Base-by-base conservation (phyloP, 371 early-diverging fungal genomes). In the Zopfochytrium polystomum region DNA sequence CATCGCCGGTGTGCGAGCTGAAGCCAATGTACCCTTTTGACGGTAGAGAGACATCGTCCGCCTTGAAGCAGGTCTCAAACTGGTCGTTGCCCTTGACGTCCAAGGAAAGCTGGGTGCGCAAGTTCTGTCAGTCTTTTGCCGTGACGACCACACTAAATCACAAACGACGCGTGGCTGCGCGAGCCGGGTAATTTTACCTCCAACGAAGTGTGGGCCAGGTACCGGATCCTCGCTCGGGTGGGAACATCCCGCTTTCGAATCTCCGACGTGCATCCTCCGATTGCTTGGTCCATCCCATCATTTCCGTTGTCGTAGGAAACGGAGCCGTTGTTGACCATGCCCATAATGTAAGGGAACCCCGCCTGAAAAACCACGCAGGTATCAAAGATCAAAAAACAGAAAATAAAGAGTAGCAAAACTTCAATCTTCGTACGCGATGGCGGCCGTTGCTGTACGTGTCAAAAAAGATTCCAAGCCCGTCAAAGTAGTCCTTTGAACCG, bases 401-500 rank as follows among this genome's bases (percentile, higher is more conserved):
- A 63, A 32, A 0, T 1, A 7, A 55, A 31, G n/a, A 35, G 30
- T 23, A 7, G 7, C 30, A 33, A 44, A 33, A 29, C n/a, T n/a
- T n/a, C n/a, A n/a, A n/a, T n/a, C n/a, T n/a, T n/a, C 81, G 67
- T 84, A 88, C 90, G 55, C 81, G 74, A 59, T 90, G 87, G 55
- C 85, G 72, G 55, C 87, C 81, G 68, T 98, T 98, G 57, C 90
- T 84, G 74, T 93, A 96, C 29, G 97, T 95, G 73, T 96, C 98
- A 67, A 98, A 94, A 65, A 96, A 91, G 54, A 98, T 63, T 33
- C 96, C 97, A 18, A 98, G 80, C 1, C 98, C 98, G 44, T 85
- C 82, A 69, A 94, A 96, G 43, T 84, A 72, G 74, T 96, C 93
- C 43, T 80, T 72, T 68, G 80, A 85, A 3, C 98, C 98, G 79